Evolutionary conservation across 2,329 filamentous ascomycete genomes (phyloP).

Genomic region (Bipolaris zeicola): DNA sequence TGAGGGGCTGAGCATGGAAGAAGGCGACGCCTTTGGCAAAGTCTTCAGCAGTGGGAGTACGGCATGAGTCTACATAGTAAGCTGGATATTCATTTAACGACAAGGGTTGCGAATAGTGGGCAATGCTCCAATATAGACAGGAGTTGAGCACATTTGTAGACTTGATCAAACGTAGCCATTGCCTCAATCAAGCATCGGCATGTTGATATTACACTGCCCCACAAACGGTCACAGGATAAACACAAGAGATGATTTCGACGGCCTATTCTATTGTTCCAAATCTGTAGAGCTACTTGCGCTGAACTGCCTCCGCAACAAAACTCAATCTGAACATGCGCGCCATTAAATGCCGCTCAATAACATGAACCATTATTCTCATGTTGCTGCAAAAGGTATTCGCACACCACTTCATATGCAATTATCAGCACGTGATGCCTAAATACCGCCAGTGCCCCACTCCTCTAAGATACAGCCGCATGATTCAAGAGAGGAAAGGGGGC

Average conservation of each 20-base stretch:
- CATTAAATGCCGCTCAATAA: neutral
- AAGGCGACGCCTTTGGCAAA: slow-evolving; percentile 65
- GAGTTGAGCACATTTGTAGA: no score
- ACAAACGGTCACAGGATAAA: neutral
- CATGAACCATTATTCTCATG: neutral
- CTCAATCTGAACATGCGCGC: neutral
- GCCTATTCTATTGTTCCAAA: neutral
- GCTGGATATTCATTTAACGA: no score
- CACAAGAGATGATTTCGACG: no score
- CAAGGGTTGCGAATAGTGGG: no score
- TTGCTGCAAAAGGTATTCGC: neutral
- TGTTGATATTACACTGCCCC: no score
- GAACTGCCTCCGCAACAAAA: neutral
- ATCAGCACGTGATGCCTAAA: slow-evolving; percentile 9
- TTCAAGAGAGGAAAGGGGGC: neutral
- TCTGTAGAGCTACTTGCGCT: neutral
- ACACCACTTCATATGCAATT: slow-evolving; percentile 11
- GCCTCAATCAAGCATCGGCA: no score
- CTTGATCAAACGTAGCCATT: no score
- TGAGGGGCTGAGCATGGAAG: slow-evolving; percentile 78
- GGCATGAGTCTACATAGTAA: neutral
- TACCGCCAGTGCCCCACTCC: neutral
- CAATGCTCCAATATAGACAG: no score
- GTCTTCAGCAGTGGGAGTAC: slow-evolving; percentile 48
- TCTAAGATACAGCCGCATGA: neutral